Evolutionary conservation across 2,329 filamentous ascomycete species (phyloP), one percentile per base, ranked within the genome.

Genomic region (Mariannaea sp.): DNA sequence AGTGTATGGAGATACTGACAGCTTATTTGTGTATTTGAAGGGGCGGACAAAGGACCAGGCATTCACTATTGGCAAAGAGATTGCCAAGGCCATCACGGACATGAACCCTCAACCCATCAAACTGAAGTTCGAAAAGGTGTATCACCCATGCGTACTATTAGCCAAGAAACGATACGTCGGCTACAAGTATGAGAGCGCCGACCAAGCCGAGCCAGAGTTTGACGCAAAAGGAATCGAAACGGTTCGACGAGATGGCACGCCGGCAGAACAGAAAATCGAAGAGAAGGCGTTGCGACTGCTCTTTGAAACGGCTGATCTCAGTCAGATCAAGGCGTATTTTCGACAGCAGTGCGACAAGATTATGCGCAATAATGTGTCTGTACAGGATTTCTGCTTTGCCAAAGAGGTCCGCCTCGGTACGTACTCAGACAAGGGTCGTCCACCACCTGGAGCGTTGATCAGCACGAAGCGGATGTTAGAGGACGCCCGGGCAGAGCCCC

Each of bases 191-290:
- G 94, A 99, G 68, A 83, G 80, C 60, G 83, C 82, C 30, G 78
- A 81, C 13, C 94, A 99, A 68, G 76, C 71, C 7, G 84, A 86
- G 60, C 93, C 94, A 1, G 89, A 96, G 1, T 97, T 97, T 61
- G 95, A 99, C 69, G 95, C 94, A 52, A 99, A 99, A 72, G 94
- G 95, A 24, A 99, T 97, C 59, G 95, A 99, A 76, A 99, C 95
- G 0, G 93, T 99, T 7, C 86, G 95, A 2, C 84, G 94, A 42
- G 94, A 99, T 69, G 94, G 94, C 32, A 97, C 92, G 1, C 92
- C 93, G 0, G 93, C 92, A 0, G 91, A 96, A 72, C 93, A 97
- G 69, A 97, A 94, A 76, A 95, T 99, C 40, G 91, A 97, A 72
- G 94, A 97, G 70, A 94, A 90, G 64, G 89, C 90, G 0, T 78